Base-by-base conservation (phyloP, 306 rosid genomes). In the Inga leiocalycina region DNA sequence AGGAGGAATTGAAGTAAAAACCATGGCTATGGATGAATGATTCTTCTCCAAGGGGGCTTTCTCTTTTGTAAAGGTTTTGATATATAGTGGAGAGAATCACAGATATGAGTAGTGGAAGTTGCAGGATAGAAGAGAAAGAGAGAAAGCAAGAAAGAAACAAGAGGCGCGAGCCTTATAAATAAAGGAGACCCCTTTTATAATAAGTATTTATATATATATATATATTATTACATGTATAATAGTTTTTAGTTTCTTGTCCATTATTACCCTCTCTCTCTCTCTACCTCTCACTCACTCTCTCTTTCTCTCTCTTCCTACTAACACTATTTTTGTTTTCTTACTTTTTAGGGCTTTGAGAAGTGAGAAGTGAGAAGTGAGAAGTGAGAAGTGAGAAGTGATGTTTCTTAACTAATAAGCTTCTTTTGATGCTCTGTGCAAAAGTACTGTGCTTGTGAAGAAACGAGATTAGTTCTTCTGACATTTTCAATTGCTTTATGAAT, bases 1-100 rank as follows among this genome's bases (percentile, higher is more conserved):
- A 88, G 97, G 81, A 85, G 98, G 97, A 80, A 92, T 87, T 81
- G 98, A 92, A 46, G 98, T 86, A 86, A 93, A 95, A 84, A 89
- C 95, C 98, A 93, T 95, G 82, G 91, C 82, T 88, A 32, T 80
- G 68, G 66, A 22, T n/a, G 59, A 24, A 56, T 68, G 56, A 71
- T 72, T 72, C 59, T 34, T 71, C 87, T 85, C 85, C 87, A 79
- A 87, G 88, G 81, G 86, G 84, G 86, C 80, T 91, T 86, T 88
- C 81, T 90, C 93, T 94, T 91, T 91, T 88, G 89, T 85, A 89
- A 95, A 95, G 93, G 87, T 76, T 88, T 81, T 90, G 54, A 49
- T 14, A 49, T 49, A 34, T 43, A 41, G 76, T 88, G 85, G 80
- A 87, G 88, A 87, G 91, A 88, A 85, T 90, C 90, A 82, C 87